These are phyloP conservation scores for Coemansia sp. DNA, from an alignment of 192 early-diverging fungal species.

Conservation along the genomic window DNA sequence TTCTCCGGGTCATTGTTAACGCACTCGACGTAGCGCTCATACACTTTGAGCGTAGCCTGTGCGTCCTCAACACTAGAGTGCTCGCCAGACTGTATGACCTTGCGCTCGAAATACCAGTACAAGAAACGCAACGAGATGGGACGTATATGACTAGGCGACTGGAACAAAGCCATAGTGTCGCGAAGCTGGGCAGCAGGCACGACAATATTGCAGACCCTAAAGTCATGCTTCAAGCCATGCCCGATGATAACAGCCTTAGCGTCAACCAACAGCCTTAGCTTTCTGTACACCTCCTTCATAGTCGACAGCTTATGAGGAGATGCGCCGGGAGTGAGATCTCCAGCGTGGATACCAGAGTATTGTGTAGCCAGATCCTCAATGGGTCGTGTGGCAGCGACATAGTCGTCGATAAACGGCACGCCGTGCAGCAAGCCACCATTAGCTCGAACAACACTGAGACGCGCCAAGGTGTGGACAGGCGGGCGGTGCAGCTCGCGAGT, in stretches of 20 bases:
- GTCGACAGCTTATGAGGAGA: conserved; percentile 84
- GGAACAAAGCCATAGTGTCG: conserved; percentile 94
- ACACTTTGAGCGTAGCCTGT: conserved; percentile 78
- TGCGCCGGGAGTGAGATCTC: conserved; percentile 73
- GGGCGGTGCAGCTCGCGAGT: conserved; percentile 83
- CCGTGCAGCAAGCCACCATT: conserved; percentile 67
- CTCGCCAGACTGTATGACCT: conserved; percentile 84
- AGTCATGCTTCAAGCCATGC: conserved; percentile 94
- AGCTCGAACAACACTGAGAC: conserved; percentile 89
- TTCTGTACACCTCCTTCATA: conserved; percentile 92
- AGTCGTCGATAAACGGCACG: conserved; percentile 96
- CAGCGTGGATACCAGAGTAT: conserved; percentile 91
- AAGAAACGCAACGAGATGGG: conserved; percentile 84
- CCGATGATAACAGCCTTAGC: conserved; percentile 91
- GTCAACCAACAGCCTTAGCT: conserved; percentile 88
- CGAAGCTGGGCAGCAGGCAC: conserved; percentile 84
- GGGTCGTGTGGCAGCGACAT: conserved; percentile 81
- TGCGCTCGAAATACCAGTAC: conserved; percentile 80
- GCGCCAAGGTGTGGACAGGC: conserved; percentile 77
- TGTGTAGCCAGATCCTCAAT: conserved; percentile 92
- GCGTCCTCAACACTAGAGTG: conserved; percentile 97
- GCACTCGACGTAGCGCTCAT: conserved; percentile 77
- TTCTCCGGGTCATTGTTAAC: conserved; percentile 65
- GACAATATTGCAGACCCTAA: conserved; percentile 90
- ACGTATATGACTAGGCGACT: conserved; percentile 41